phyloP scores from a whole-genome alignment of 75 land plant genomes.

The Cunninghamia lanceolata region DNA sequence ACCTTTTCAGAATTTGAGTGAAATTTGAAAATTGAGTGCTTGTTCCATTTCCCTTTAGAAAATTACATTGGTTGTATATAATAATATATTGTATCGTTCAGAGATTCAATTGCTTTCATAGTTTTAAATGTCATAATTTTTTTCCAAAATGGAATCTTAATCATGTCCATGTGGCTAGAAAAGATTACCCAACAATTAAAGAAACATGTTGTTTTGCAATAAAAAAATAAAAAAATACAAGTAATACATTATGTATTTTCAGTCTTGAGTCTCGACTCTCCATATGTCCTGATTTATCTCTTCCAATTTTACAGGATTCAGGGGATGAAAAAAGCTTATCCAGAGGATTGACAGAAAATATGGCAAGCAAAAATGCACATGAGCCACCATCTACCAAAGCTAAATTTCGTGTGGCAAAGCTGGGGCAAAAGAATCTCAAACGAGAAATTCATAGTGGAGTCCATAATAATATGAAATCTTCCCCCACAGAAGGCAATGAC shows the following conservation, averaged over 20 bases:
- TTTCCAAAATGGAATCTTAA: neutral
- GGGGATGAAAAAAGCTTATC: neutral
- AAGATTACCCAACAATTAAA: neutral
- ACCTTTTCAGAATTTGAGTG: neutral
- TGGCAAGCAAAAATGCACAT: neutral
- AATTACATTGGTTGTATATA: neutral
- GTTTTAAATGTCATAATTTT: neutral
- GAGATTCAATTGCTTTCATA: neutral
- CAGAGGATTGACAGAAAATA: neutral
- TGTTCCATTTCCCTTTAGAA: neutral
- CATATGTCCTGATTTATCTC: neutral
- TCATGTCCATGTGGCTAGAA: neutral
- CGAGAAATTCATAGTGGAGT: neutral
- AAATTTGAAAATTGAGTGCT: neutral
- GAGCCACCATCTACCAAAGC: neutral
- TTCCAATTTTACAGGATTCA: constrained; percentile 1
- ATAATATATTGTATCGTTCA: neutral
- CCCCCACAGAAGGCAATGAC: neutral
- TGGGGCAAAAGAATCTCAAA: neutral
- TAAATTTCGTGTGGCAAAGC: neutral
- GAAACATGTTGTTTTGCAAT: neutral
- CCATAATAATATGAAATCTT: neutral
- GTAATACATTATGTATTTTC: neutral
- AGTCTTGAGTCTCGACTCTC: neutral
- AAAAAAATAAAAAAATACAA: neutral